Evolutionary conservation across 2,329 filamentous ascomycete genomes (phyloP).

Genomic region (Coniochaeta hoffmannii): DNA sequence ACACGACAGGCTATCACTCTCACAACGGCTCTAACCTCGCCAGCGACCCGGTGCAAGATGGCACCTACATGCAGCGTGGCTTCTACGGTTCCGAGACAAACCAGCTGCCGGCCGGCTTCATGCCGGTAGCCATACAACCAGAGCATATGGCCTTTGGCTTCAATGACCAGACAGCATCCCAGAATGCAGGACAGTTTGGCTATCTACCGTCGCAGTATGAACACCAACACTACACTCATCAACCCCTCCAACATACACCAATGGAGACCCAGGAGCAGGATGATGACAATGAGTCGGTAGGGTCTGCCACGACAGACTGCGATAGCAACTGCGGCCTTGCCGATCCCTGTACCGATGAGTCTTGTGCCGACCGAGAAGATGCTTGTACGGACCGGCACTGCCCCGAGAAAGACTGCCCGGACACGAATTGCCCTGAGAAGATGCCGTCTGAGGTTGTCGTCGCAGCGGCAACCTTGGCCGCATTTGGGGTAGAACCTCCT

Average conservation of each 20-base stretch:
- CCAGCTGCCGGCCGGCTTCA: background rate
- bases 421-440: slow-evolving; percentile 5
- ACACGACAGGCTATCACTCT: background rate
- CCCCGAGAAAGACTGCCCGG: slow-evolving; percentile 13
- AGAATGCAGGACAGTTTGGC: background rate
- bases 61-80: background rate
- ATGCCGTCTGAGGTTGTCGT: slow-evolving; percentile 17
- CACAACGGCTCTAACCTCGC: background rate
- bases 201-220: background rate
- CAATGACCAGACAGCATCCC: background rate
- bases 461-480: slow-evolving; percentile 19
- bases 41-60: background rate
- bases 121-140: background rate
- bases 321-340: slow-evolving; percentile 20
- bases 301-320: slow-evolving; percentile 12
- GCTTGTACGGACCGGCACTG: slow-evolving; percentile 17
- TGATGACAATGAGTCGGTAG: slow-evolving; percentile 16
- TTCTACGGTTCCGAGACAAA: background rate
- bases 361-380: slow-evolving; percentile 18
- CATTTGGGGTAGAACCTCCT: slow-evolving; percentile 19
- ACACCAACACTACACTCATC: background rate
- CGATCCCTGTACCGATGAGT: slow-evolving; percentile 17
- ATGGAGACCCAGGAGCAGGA: slow-evolving; percentile 3
- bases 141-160: background rate
- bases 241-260: background rate